Percentiles rank a stretch among this genome's conserved stretches.
phyloP scores from a whole-genome alignment of 225 moss, liverwort and hornwort species.

The Takakia lepidozioides region DNA sequence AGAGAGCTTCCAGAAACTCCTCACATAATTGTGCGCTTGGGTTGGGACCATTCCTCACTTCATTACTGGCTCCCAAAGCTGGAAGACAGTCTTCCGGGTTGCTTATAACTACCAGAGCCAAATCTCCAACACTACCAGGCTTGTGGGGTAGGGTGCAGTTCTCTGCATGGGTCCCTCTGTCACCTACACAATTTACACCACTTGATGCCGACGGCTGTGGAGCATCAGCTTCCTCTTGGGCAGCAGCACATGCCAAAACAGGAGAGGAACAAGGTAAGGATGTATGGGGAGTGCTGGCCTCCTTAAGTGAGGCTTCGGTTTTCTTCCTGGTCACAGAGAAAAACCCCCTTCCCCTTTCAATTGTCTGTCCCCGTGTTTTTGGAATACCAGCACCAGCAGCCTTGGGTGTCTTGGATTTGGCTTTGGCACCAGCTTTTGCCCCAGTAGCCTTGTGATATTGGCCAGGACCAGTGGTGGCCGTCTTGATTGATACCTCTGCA shows the following conservation, averaged over 20 bases:
- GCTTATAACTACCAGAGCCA: too few relatives aligned
- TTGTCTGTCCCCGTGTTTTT: slow-evolving; percentile 1
- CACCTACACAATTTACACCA: slow-evolving; percentile 16
- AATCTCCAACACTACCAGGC: too few relatives aligned
- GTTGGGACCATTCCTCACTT: too few relatives aligned
- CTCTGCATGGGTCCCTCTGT: background rate
- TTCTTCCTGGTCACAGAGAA: slow-evolving; percentile 17
- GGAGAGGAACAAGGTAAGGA: slow-evolving; percentile 16
- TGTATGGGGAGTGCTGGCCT: slow-evolving; percentile 2
- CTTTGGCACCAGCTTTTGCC: slow-evolving; percentile 3
- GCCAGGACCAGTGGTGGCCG: slow-evolving; percentile 4
- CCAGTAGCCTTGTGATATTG: slow-evolving; percentile 6
- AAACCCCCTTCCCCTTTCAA: slow-evolving; percentile 10
- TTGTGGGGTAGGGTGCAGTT: too few relatives aligned
- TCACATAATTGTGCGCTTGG: slow-evolving; percentile 28
- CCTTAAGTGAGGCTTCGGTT: background rate
- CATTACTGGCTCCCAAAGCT: too few relatives aligned
- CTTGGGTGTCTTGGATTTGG: slow-evolving; percentile 3
- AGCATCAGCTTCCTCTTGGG: slow-evolving; percentile 21
- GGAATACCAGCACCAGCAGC: slow-evolving; percentile 1
- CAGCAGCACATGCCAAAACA: slow-evolving; percentile 12
- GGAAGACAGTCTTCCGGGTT: too few relatives aligned
- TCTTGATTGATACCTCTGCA: slow-evolving; percentile 8
- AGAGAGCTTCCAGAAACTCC: slow-evolving; percentile 25
- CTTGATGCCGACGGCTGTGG: slow-evolving; percentile 9